Evolutionary conservation across 1,284 basidiomycete species (phyloP), one percentile per base, ranked within the genome.

Genomic region (Butyriboletus appendiculatus): DNA sequence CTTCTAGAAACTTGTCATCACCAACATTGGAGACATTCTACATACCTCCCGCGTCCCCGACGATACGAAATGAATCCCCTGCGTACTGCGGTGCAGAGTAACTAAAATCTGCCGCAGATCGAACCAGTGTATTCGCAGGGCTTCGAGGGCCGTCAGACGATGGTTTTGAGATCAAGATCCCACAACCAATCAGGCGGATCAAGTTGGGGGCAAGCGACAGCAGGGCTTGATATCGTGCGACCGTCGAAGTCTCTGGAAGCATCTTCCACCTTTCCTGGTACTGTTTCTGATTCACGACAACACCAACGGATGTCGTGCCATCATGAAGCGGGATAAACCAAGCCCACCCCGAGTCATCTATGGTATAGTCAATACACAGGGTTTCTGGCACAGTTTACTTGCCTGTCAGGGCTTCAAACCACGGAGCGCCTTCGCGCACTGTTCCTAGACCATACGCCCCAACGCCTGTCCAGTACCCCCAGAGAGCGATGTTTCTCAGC

Each of bases 321-420:
- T 84, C 77, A 63, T 86, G 81, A 30, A 91, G 75, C 26, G 88
- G 88, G 50, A 91, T 91, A 53, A 86, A 88, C 88, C 89, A 91
- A 9, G 76, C 79, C 84, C 88, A 91, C 7, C 88, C 88, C 8
- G 85, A 82, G 68, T 88, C 84, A 58, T 90, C 88, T 90, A 58
- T 37, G 26, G 14, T 46, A 55, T 28, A 28, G 38, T 53, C 47
- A 57, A 39, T 46, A 35, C 32, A 50, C 49, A 22, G 42, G 40
- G 47, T 52, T 16, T 41, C 42, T 9, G 7, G 18, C 8, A 44
- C 16, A 22, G 4, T 40, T 42, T 35, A 46, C 73, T 57, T 58
- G 82, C 88, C 85, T 60, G 79, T 82, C 45, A 91, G 69, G 4
- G 87, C 85, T 65, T 91, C 89, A 61, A 91, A 88, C 80, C 81